A percentile compares a stretch with the other conserved stretches of the same genome.
phyloP scores from a whole-genome alignment of 225 moss, liverwort and hornwort genomes.

The Asterella californica region DNA sequence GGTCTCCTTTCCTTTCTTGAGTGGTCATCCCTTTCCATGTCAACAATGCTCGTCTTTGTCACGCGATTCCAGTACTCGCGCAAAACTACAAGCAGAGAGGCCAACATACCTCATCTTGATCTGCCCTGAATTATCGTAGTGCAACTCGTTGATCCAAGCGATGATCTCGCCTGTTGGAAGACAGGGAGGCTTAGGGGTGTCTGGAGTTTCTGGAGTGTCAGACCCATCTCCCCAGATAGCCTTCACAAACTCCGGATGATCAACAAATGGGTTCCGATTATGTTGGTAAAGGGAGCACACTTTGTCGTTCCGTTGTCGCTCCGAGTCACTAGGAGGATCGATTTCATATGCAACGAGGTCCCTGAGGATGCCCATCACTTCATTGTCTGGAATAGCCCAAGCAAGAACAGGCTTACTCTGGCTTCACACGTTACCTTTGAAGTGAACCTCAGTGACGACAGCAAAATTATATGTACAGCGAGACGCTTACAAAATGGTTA shows the following conservation, averaged over 20 bases:
- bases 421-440: background rate
- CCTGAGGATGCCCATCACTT: slow-evolving; percentile 70
- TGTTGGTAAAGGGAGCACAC: slow-evolving; percentile 78
- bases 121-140: slow-evolving; percentile 43
- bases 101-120: slow-evolving; percentile 41
- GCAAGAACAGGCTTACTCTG: background rate
- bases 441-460: background rate
- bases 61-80: background rate
- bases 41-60: background rate
- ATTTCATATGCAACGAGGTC: slow-evolving; percentile 65
- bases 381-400: background rate
- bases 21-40: background rate
- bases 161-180: slow-evolving; percentile 7
- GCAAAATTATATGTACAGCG: background rate
- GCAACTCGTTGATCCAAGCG: slow-evolving; percentile 46
- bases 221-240: slow-evolving; percentile 54
- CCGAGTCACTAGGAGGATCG: slow-evolving; percentile 65
- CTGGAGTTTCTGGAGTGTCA: background rate
- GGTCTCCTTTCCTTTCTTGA: background rate
- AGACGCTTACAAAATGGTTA: background rate
- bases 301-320: slow-evolving; percentile 58
- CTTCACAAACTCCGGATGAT: slow-evolving; percentile 72
- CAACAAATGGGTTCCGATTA: slow-evolving; percentile 91
- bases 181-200: background rate
- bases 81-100: too few relatives aligned